phyloP scores from a whole-genome alignment of 768 basidiomycete species.

The Multifurca ochricompacta region DNA sequence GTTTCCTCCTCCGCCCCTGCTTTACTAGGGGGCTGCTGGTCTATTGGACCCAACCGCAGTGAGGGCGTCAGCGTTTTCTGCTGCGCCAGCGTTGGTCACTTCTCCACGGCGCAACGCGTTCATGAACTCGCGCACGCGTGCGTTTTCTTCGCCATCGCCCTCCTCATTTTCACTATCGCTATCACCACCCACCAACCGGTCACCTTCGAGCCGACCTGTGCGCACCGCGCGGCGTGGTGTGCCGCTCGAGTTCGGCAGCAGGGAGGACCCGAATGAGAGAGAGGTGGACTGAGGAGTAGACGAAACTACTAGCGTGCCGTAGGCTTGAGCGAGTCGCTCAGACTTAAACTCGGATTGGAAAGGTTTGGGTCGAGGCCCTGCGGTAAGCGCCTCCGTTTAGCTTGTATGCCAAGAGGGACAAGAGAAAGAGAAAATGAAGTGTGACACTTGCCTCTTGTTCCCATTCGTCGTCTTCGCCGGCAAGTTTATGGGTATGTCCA shows the following conservation, averaged over 20 bases:
- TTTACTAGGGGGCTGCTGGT: no score
- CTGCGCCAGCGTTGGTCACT: constrained; percentile 27
- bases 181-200: constrained; percentile 26
- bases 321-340: constrained; percentile 27
- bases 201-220: constrained; percentile 27
- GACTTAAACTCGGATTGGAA: constrained; percentile 61
- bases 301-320: constrained; percentile 10
- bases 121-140: constrained; percentile 22
- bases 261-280: constrained; percentile 25
- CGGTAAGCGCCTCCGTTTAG: background rate
- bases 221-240: constrained; percentile 25
- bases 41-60: no score
- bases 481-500: constrained; percentile 34
- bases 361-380: constrained; percentile 37
- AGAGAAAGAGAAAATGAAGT: background rate
- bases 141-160: constrained; percentile 18
- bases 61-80: constrained; percentile 8
- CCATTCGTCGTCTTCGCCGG: constrained; percentile 33
- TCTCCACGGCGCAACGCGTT: constrained; percentile 27
- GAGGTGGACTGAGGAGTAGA: constrained; percentile 26
- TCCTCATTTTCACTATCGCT: constrained; percentile 26
- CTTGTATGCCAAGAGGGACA: background rate
- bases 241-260: constrained; percentile 26
- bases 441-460: constrained; percentile 36
- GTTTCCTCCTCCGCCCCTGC: no score